Evolutionary conservation across 108 stramenopile genomes (phyloP).

Genomic region (Nitzschia putrida): DNA sequence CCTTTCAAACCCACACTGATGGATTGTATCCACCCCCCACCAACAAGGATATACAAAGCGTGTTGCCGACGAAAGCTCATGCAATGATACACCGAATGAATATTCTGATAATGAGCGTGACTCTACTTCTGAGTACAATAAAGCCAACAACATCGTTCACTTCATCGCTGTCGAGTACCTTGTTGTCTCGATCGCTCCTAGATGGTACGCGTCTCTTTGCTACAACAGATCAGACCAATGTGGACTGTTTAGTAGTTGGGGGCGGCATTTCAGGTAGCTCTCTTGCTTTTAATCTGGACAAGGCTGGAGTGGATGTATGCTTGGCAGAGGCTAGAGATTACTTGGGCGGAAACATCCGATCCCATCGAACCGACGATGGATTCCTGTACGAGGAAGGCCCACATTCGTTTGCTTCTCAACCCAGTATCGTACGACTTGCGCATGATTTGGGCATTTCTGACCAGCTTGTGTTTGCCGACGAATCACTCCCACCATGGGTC

Average conservation of each 20-base stretch:
- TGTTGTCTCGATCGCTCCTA: no score
- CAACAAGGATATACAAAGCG: no score
- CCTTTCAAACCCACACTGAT: no score
- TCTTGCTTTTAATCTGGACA: constrained; percentile 83
- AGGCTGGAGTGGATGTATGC: constrained; percentile 53
- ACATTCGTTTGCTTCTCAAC: constrained; percentile 90
- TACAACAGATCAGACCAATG: background rate
- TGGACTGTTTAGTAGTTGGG: constrained; percentile 90
- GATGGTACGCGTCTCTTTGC: no score
- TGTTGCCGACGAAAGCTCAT: no score
- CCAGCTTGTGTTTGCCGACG: constrained; percentile 91
- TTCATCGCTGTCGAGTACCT: no score
- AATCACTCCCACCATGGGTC: constrained; percentile 83
- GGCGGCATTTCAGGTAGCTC: constrained; percentile 91
- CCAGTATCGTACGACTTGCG: constrained; percentile 84
- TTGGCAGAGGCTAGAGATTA: constrained; percentile 82
- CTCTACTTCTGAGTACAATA: no score
- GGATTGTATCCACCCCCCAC: no score
- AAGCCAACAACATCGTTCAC: no score
- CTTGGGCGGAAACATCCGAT: constrained; percentile 94
- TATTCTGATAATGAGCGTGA: no score
- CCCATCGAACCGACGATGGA: constrained; percentile 68
- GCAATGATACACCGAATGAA: no score
- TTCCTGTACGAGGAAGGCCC: constrained; percentile 97
- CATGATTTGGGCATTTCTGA: constrained; percentile 88